Percentiles rank a stretch among this genome's conserved stretches.
These are phyloP conservation scores for Aspergillus sp. DNA, from an alignment of 2,329 filamentous ascomycete species.

Conservation along the genomic window DNA sequence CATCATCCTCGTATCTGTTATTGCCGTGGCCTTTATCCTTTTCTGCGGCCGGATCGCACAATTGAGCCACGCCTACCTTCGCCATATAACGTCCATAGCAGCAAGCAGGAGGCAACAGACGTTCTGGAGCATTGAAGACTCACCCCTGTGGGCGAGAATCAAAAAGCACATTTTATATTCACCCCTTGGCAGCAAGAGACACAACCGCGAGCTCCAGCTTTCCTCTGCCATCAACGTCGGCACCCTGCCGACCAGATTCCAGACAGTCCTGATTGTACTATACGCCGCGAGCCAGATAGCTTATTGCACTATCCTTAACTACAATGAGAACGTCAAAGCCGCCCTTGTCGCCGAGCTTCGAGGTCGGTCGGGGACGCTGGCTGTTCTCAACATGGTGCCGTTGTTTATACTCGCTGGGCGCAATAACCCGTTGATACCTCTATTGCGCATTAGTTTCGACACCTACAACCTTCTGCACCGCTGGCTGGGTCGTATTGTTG, in stretches of 20 bases:
- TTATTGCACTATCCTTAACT: slow-evolving; percentile 61
- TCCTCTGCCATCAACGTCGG: slow-evolving; percentile 69
- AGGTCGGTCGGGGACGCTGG: slow-evolving; percentile 79
- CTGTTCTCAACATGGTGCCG: slow-evolving; percentile 87
- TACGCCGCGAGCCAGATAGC: slow-evolving; percentile 74
- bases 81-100: slow-evolving; percentile 42
- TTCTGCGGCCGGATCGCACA: slow-evolving; percentile 43
- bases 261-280: slow-evolving; percentile 65
- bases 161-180: slow-evolving; percentile 56
- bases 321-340: slow-evolving; percentile 41
- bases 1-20: slow-evolving; percentile 40
- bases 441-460: slow-evolving; percentile 88
- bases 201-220: slow-evolving; percentile 72
- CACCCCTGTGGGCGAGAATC: slow-evolving; percentile 40
- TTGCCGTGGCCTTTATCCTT: slow-evolving; percentile 35
- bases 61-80: slow-evolving; percentile 45
- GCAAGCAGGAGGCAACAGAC: slow-evolving; percentile 40
- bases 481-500: slow-evolving; percentile 76
- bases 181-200: slow-evolving; percentile 70
- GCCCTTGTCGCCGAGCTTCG: slow-evolving; percentile 77
- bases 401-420: slow-evolving; percentile 84
- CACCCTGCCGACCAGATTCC: slow-evolving; percentile 76
- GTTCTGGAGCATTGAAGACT: slow-evolving; percentile 47
- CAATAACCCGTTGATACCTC: slow-evolving; percentile 84
- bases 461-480: slow-evolving; percentile 90